Evolutionary conservation across 805 yeast genomes (phyloP), one percentile per base, ranked within the genome.

Genomic region (Candida ficus): DNA sequence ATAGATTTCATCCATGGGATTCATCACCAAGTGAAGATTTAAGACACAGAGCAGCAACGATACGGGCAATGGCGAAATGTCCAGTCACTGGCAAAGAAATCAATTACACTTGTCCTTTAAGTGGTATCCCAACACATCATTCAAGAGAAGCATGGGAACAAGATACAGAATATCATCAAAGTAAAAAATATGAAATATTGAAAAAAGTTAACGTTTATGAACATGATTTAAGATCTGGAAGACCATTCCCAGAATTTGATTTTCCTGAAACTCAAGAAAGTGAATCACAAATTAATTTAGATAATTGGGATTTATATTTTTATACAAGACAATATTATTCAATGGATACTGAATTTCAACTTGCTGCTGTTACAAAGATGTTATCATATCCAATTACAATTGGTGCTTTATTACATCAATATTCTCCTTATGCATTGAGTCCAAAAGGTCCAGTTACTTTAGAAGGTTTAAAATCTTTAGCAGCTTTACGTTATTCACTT

Each of bases 81-180:
- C 98, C 97, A 0, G 93, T 90, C 11, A 90, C 97, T 0, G 71
- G 78, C 16, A 75, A 80, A 48, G 82, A 83, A 34, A 86, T 93
- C 44, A 73, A 82, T 49, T 93, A 72, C 61, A 86, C 90, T 2
- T 93, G 98, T 66, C 99, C 99, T 2, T 67, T 75, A 42, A 85
- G 96, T 5, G 99, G 99, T 3, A 89, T 93, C 37, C 99, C 99
- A 19, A 93, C 99, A 4, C 99, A 93, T 61, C 95, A 87, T 58
- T 80, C 87, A 17, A 72, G 73, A 57, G 88, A 83, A 49, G 96
- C 96, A 1, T 93, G 97, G 96, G 81, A 80, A 54, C 64, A 67
- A 41, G 98, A 93, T 60, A 67, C 57, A 7, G 78, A 75, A 19
- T 90, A 90, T 60, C 96, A 87, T 54, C 56, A 66, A 19, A 58